Evolutionary conservation across 352 stramenopile species (phyloP).

Genomic region (Pythium periplocum): DNA sequence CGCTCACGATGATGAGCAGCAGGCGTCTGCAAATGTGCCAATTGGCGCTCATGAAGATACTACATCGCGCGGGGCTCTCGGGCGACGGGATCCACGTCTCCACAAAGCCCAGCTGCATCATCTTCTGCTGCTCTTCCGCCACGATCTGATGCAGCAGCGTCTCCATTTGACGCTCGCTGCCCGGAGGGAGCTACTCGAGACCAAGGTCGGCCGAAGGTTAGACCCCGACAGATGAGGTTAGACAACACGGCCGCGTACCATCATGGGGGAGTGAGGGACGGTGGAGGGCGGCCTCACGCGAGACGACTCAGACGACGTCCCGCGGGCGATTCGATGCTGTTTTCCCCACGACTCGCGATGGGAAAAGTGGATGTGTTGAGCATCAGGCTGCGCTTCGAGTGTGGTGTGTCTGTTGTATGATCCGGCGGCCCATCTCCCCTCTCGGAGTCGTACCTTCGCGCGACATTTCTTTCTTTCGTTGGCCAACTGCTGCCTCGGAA

Average conservation of each 20-base stretch:
- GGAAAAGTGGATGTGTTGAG: too few relatives aligned
- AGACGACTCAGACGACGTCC: too few relatives aligned
- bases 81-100: constrained; percentile 75
- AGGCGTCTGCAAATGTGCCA: constrained; percentile 77
- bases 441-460: too few relatives aligned
- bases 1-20: constrained; percentile 73
- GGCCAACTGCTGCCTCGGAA: too few relatives aligned
- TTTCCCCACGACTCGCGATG: too few relatives aligned
- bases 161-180: constrained; percentile 65
- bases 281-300: too few relatives aligned
- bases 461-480: too few relatives aligned
- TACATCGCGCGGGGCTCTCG: constrained; percentile 60
- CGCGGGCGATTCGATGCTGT: too few relatives aligned
- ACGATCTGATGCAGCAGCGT: constrained; percentile 79
- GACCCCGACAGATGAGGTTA: neutral
- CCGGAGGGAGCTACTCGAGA: constrained; percentile 20
- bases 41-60: constrained; percentile 79
- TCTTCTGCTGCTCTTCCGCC: constrained; percentile 81
- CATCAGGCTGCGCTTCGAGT: too few relatives aligned
- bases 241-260: neutral
- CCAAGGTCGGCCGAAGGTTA: constrained; percentile 12
- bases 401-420: too few relatives aligned
- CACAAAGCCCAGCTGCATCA: constrained; percentile 78
- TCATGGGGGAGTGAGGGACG: too few relatives aligned
- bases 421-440: too few relatives aligned